Base-by-base conservation (phyloP, 2,329 filamentous ascomycete species). In the Thermothelomyces thermophilus region DNA sequence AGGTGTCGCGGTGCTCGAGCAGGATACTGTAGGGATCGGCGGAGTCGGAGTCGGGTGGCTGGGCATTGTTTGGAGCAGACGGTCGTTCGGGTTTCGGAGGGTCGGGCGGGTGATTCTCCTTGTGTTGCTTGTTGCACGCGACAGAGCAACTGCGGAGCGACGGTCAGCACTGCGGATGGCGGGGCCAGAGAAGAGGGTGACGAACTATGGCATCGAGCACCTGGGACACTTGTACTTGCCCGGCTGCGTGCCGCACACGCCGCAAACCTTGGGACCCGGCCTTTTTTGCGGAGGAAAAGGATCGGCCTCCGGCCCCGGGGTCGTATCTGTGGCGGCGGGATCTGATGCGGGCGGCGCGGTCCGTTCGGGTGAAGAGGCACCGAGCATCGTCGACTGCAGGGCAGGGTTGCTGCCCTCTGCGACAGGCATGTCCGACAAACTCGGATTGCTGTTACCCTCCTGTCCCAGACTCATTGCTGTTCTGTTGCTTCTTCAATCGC, bases 221-320 rank as follows among this genome's bases (percentile, higher is more conserved):
- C 72, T 71, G n/a, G 77, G 70, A 55, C 81, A 84, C 59, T 82
- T 84, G 65, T 84, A 84, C 63, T 80, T 83, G 26, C 70, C 71
- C 17, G 73, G 67, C 4, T 70, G 70, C 30, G 64, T 60, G 24
- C 73, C 62, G 62, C 81, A 84, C 28, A 82, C 68, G 5, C 73
- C 72, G 57, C 81, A 84, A 40, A 80, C 66, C 52, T 66, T 70
- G 2, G 55, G 49, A 16, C 45, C 52, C 8, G 49, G 49, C 41
- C 51, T 59, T 51, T 68, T 35, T 22, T 36, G 42, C 37, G 55
- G 51, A 22, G 43, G 37, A 16, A 51, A 41, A 6, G 53, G 48
- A n/a, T 41, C 42, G 39, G 37, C 26, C 17, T 48, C 43, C 17
- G 46, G 8, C 14, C 11, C 36, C 3, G 30, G 13, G 4, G 17